Conservation (phyloP, 2,329 filamentous ascomycete species). For the Phyllachora maydis region DNA sequence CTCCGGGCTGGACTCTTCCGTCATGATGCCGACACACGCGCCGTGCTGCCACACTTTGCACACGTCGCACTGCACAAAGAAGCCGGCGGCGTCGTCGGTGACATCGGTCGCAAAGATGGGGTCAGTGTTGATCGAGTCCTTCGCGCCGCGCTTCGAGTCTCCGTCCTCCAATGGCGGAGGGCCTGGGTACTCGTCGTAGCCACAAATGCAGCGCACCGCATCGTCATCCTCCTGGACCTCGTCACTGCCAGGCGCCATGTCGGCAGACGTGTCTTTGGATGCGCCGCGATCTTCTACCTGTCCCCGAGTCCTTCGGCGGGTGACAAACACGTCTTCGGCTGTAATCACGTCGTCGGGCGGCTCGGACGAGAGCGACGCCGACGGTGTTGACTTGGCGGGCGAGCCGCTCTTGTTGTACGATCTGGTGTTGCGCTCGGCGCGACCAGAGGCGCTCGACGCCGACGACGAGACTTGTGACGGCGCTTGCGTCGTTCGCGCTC, state of each 20-base stretch:
- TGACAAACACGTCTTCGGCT: slow-evolving; percentile 44
- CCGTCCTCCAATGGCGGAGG: slow-evolving; percentile 41
- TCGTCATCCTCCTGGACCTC: slow-evolving; percentile 77
- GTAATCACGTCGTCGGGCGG: slow-evolving; percentile 38
- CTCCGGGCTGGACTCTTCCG: slow-evolving; percentile 78
- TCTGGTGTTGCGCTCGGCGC: slow-evolving; percentile 54
- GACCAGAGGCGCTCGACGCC: slow-evolving; percentile 56
- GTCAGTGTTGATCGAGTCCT: slow-evolving; percentile 35
- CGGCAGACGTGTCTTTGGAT: slow-evolving; percentile 18
- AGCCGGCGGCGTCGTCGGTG: slow-evolving; percentile 72
- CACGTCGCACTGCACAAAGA: slow-evolving; percentile 94
- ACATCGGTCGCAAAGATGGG: slow-evolving; percentile 39
- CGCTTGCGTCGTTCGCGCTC: slow-evolving; percentile 64
- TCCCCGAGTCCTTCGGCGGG: slow-evolving; percentile 58
- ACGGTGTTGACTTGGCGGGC: slow-evolving; percentile 54
- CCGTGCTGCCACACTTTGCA: slow-evolving; percentile 99
- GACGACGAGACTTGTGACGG: slow-evolving; percentile 60
- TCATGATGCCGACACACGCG: slow-evolving; percentile 91
- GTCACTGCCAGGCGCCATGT: slow-evolving; percentile 41
- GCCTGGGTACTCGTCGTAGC: slow-evolving; percentile 85
- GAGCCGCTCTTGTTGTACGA: slow-evolving; percentile 55
- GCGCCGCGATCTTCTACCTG: slow-evolving; percentile 32
- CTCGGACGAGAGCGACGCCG: slow-evolving; percentile 51
- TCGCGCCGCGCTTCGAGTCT: slow-evolving; percentile 24
- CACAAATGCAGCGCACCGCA: slow-evolving; percentile 87